A percentile compares a stretch with the other conserved stretches of the same genome.
These are phyloP conservation scores for Mrakia frigida DNA, from an alignment of 768 basidiomycete genomes.

Conservation along the genomic window DNA sequence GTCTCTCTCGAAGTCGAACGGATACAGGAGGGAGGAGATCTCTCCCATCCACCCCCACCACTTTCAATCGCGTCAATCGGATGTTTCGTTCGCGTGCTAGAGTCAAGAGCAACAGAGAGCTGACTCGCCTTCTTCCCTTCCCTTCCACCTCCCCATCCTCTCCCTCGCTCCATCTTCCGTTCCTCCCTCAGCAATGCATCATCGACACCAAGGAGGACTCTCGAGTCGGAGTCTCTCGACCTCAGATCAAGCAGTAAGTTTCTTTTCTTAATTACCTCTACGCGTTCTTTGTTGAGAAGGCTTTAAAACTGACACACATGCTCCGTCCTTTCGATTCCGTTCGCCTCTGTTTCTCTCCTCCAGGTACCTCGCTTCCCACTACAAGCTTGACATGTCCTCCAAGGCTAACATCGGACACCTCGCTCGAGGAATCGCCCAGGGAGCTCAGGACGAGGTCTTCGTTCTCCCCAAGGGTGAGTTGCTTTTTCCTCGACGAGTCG, in stretches of 20 bases:
- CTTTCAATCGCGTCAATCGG: slow-evolving; percentile 1
- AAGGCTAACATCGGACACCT: slow-evolving; percentile 71
- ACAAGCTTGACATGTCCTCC: slow-evolving; percentile 71
- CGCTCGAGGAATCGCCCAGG: slow-evolving; percentile 70
- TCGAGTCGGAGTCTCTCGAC: slow-evolving; percentile 68
- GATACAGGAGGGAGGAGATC: background rate
- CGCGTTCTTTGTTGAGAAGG: background rate
- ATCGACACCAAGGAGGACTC: slow-evolving; percentile 58
- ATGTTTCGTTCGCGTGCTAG: background rate
- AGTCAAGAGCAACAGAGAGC: background rate
- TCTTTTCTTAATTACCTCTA: background rate
- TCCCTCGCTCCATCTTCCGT: slow-evolving; percentile 1
- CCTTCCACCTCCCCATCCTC: background rate
- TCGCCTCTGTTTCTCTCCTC: background rate
- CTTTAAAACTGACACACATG: background rate
- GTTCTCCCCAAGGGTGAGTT: slow-evolving; percentile 75
- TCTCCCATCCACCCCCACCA: background rate
- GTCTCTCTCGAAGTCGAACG: background rate
- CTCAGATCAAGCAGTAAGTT: slow-evolving; percentile 69
- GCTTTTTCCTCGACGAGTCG: background rate
- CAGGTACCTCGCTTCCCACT: slow-evolving; percentile 77
- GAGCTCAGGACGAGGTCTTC: slow-evolving; percentile 76
- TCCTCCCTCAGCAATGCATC: slow-evolving; percentile 62
- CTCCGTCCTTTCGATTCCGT: background rate
- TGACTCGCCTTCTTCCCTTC: background rate